phyloP scores from a whole-genome alignment of 2,329 filamentous ascomycete species.

The Orbilia blumenaviensis region DNA sequence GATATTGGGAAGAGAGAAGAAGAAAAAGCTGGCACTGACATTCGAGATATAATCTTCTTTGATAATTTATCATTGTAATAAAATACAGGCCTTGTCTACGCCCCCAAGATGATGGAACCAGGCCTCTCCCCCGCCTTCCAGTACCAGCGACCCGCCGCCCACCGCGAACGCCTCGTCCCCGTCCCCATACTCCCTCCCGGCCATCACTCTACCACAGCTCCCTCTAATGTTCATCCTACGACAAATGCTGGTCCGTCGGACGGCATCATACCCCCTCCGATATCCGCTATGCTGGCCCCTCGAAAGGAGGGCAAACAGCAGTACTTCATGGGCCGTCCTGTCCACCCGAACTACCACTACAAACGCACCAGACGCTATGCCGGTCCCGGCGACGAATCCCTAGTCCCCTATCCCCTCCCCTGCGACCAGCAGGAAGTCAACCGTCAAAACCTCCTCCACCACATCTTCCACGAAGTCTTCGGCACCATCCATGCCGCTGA shows the following conservation, averaged over 20 bases:
- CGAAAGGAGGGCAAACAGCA: slow-evolving; percentile 26
- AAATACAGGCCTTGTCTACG: background rate
- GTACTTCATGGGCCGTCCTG: slow-evolving; percentile 50
- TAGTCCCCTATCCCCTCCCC: slow-evolving; percentile 85
- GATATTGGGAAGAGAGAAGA: too few species aligned
- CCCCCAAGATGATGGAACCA: slow-evolving; percentile 51
- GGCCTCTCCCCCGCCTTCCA: slow-evolving; percentile 51
- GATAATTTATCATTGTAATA: too few species aligned
- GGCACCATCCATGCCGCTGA: slow-evolving; percentile 66
- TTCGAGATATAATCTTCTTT: too few species aligned
- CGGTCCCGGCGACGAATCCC: slow-evolving; percentile 74
- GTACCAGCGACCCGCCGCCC: slow-evolving; percentile 44
- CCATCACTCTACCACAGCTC: slow-evolving; percentile 17
- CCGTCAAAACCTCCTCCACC: slow-evolving; percentile 82
- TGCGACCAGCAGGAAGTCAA: slow-evolving; percentile 88
- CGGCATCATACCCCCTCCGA: background rate
- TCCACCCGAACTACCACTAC: slow-evolving; percentile 52
- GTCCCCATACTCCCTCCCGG: slow-evolving; percentile 33
- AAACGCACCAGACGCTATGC: slow-evolving; percentile 72
- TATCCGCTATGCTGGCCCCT: background rate
- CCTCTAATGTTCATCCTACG: background rate
- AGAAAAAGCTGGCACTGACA: too few species aligned
- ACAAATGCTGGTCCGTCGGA: background rate
- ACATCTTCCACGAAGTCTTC: slow-evolving; percentile 82
- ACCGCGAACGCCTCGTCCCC: slow-evolving; percentile 42